Evolutionary conservation across 23 red algal genomes (phyloP).

Genomic region (Rhodosorus marinus): DNA sequence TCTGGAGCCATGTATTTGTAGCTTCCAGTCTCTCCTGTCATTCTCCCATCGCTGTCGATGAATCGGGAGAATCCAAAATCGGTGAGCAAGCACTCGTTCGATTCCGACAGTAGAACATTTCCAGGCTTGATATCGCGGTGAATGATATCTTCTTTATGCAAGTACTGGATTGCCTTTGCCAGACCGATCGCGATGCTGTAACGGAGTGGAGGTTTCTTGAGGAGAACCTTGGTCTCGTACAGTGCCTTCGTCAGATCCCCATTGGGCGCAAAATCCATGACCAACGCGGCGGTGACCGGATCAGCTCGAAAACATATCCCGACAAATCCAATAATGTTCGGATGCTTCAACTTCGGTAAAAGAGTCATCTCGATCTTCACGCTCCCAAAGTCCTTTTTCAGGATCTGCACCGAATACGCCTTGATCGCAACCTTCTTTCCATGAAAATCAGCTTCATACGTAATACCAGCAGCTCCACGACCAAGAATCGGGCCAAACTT

Average conservation of each 20-base stretch:
- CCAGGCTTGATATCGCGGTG: constrained; percentile 90
- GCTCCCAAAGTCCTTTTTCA: constrained; percentile 42
- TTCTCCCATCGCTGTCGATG: constrained; percentile 33
- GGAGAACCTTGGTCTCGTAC: constrained; percentile 21
- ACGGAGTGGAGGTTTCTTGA: constrained; percentile 28
- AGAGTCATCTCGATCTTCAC: constrained; percentile 85
- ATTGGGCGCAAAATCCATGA: constrained; percentile 51
- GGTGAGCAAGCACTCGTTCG: constrained; percentile 53
- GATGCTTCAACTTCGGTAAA: constrained; percentile 40
- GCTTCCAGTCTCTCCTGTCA: constrained; percentile 81
- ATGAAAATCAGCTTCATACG: constrained; percentile 23
- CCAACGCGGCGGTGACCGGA: constrained; percentile 33
- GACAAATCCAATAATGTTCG: constrained; percentile 70
- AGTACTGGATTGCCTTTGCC: constrained; percentile 50
- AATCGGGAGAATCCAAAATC: constrained; percentile 90
- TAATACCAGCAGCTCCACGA: constrained; percentile 60
- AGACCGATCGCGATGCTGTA: constrained; percentile 60
- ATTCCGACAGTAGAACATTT: constrained; percentile 58
- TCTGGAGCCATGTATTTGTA: constrained; percentile 98
- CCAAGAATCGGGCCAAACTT: constrained; percentile 45
- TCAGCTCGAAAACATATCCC: constrained; percentile 49
- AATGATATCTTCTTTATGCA: constrained; percentile 44
- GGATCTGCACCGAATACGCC: constrained; percentile 59
- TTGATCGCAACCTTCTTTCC: constrained; percentile 64
- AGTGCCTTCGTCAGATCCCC: constrained; percentile 73